Percentiles rank a stretch among this genome's conserved stretches.
Conservation (phyloP, 2,329 filamentous ascomycete species). For the Clonostachys byssicola region DNA sequence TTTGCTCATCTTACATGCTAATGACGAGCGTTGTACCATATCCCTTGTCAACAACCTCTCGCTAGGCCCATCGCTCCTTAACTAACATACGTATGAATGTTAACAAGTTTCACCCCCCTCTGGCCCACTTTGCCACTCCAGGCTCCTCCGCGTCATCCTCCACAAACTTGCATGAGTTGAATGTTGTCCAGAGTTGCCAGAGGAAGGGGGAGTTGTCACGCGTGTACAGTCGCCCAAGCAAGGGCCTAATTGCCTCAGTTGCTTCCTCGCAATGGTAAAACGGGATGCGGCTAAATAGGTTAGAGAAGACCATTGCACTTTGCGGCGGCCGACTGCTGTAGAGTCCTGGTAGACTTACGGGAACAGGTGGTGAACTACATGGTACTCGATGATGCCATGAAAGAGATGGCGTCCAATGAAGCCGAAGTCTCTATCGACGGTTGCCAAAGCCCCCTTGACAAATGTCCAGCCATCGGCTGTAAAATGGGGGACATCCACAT, state of each 20-base stretch:
- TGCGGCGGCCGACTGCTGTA: no score
- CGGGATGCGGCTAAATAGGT: constrained; percentile 17
- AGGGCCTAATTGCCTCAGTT: constrained; percentile 66
- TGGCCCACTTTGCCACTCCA: neutral
- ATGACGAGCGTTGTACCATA: no score
- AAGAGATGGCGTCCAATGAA: constrained; percentile 59
- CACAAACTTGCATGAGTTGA: constrained; percentile 6
- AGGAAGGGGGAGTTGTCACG: constrained; percentile 6
- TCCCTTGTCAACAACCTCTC: no score
- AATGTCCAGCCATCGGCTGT: constrained; percentile 45
- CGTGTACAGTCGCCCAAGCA: constrained; percentile 92
- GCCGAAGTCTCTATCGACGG: constrained; percentile 59
- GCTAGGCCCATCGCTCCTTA: no score
- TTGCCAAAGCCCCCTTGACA: constrained; percentile 56
- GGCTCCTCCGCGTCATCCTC: constrained; percentile 3
- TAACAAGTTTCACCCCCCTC: neutral
- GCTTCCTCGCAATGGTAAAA: constrained; percentile 48
- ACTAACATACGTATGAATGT: no score
- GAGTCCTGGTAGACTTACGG: constrained; percentile 13
- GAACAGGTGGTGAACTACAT: constrained; percentile 61
- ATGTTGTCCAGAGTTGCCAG: constrained; percentile 6
- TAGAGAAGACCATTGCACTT: neutral
- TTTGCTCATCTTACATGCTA: no score
- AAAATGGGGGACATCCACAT: constrained; percentile 34
- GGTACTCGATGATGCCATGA: constrained; percentile 57